Conservation (phyloP, 345 rosid species). For the Corchorus olitorius region DNA sequence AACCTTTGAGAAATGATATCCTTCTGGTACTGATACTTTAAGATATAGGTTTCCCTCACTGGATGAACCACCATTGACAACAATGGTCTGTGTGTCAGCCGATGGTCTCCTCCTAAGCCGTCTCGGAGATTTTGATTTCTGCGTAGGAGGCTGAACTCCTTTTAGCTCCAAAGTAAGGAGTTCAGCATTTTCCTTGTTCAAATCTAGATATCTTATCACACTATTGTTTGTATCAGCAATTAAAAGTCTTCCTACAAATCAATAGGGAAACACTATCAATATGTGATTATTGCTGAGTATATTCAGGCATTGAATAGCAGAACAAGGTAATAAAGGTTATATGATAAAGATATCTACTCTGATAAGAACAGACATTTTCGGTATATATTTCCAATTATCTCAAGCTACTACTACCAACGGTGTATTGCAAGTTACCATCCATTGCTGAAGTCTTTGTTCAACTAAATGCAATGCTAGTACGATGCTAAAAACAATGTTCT, state of each 20-base stretch:
- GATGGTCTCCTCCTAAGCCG: slow-evolving; percentile 73
- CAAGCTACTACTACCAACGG: background rate
- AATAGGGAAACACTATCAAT: slow-evolving; percentile 12
- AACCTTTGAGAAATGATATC: slow-evolving; percentile 92
- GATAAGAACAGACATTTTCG: background rate
- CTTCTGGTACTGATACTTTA: slow-evolving; percentile 71
- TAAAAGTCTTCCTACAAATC: slow-evolving; percentile 64
- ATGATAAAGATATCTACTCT: background rate
- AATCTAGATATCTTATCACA: slow-evolving; percentile 67
- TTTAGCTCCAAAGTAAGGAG: slow-evolving; percentile 78
- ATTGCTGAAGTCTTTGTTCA: background rate
- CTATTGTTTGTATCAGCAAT: slow-evolving; percentile 94
- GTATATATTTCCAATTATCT: slow-evolving; percentile 2
- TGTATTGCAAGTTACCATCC: background rate
- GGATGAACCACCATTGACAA: slow-evolving; percentile 59
- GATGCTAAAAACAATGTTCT: background rate
- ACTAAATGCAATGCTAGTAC: background rate
- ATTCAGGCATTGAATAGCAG: background rate
- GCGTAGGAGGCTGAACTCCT: slow-evolving; percentile 74
- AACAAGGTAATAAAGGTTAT: background rate
- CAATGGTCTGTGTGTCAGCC: slow-evolving; percentile 62
- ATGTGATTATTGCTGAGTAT: background rate
- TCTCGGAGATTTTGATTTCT: slow-evolving; percentile 62
- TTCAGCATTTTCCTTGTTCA: slow-evolving; percentile 53
- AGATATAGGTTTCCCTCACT: slow-evolving; percentile 61